Evolutionary conservation across 2,329 filamentous ascomycete genomes (phyloP), one percentile per base, ranked within the genome.

Genomic region (Stylonectria norvegica): DNA sequence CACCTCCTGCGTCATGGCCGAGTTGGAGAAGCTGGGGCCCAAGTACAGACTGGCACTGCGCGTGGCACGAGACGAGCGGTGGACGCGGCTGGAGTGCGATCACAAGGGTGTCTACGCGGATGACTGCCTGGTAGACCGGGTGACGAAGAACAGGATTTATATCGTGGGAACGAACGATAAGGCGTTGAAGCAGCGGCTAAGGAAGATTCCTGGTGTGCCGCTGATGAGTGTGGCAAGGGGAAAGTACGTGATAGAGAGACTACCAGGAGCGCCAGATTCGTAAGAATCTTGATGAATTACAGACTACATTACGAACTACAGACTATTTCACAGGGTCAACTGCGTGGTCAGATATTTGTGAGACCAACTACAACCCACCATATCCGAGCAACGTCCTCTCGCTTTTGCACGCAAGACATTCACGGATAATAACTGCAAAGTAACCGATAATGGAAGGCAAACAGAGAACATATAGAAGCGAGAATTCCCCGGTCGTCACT

Each of bases 241-340:
- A 32, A 96, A 96, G 67, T 97, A 96, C 66, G 84, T 91, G 34
- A 93, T 98, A 58, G 93, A 97, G 73, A 80, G 90, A 56, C 67
- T 96, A 48, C 90, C 90, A 5, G 86, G 89, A 65, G 88, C 87
- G 25, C 86, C 87, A 22, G 83, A 89, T 34, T 66, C 54, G 51
- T 61, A 58, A 32, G 38, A 33, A 35, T 31, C 17, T 34, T 45
- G 29, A 17, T 40, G 17, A 25, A 33, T 23, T 33, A 17, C 15
- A 17, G n/a, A n/a, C n/a, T n/a, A n/a, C n/a, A n/a, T n/a, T n/a
- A n/a, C n/a, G n/a, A n/a, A n/a, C n/a, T n/a, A n/a, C n/a, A n/a
- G n/a, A n/a, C n/a, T n/a, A n/a, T n/a, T n/a, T n/a, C n/a, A n/a
- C n/a, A n/a, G n/a, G n/a, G n/a, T n/a, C n/a, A n/a, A n/a, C n/a